Evolutionary conservation across 106 monocot genomes (phyloP), one percentile per base, ranked within the genome.

Genomic region (Dioscorea zingiberensis): DNA sequence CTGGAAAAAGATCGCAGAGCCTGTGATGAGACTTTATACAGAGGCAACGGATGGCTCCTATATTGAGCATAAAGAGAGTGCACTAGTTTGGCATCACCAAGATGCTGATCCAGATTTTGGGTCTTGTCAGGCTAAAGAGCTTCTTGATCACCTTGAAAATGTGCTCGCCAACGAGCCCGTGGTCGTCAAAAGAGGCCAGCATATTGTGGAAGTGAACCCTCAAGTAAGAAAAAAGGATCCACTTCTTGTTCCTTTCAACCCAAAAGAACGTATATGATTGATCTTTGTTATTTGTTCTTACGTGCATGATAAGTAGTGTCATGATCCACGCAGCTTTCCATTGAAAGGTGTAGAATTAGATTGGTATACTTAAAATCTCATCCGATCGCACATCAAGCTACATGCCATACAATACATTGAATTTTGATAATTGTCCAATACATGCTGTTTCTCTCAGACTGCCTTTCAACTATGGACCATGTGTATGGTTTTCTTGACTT

Each of bases 151-250:
- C 55, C 64, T 89, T 0, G 84, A 85, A 55, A 89, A 74, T 54
- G 88, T 89, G 44, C 84, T 89, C 27, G 81, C 88, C 0, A 89
- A 89, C 25, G 88, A 89, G 47, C 88, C 88, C 2, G 88, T 89
- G 21, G 67, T 73, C 27, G 88, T 89, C 19, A 89, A 89, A 73
- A 75, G 79, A 51, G 88, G 88, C 57, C 88, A 73, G 59, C 65
- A 89, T 78, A 82, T 82, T 46, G 84, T 89, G 16, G 88, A 89
- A 76, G 3, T 70, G 75, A 69, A 66, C 23, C 66, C 66, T 51
- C 66, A 66, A 46, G 63, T 63, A 63, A 63, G 63, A 30, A n/a
- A n/a, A n/a, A 63, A 51, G 15, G 15, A 51, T 19, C 18, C 15
- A 51, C 13, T 30, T n/a, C 27, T 61, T 6, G 4, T 6, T 38